Base-by-base conservation (phyloP, 2,329 filamentous ascomycete genomes). In the Trichoderma gracile region DNA sequence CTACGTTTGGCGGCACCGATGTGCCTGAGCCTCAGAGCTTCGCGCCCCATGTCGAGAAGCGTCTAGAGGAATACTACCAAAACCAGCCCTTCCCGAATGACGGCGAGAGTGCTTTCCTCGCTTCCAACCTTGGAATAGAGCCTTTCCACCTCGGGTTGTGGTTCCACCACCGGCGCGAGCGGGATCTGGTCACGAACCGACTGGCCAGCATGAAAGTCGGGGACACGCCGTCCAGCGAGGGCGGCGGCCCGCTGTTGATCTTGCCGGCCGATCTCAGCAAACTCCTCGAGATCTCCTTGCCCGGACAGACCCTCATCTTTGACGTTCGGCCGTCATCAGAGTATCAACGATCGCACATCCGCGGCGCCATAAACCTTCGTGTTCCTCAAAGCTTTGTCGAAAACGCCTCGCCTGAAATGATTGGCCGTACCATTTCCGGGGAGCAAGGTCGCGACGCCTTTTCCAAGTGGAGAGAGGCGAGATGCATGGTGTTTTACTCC, bases 11-110 rank as follows among this genome's bases (percentile, higher is more conserved):
- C 2, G 71, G 72, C 2, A 68, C 76, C 8, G 71, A 79, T 25
- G 71, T 79, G 3, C 76, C 78, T 2, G 78, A 80, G 40, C 77
- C 78, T 1, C 81, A 80, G 9, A 76, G 72, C 38, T 79, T 86
- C 58, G 78, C 83, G 5, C 71, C 76, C 15, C 82, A 84, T 62
- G 78, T 84, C 8, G 77, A 84, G 65, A 75, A 73, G 21, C 79
- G 83, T 2, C 75, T 86, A 2, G 83, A 86, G 61, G 79, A 82
- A 27, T 86, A 84, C 66, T 86, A 83, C 67, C 77, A 79, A 27
- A 73, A 74, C 7, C 77, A 83, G 30, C 76, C 81, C 2, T 71
- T 79, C 1, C 83, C 84, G 2, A 83, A 77, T 47, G 77, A 82
- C 53, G 80, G 78, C 1, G 79, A 83, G 46, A 80, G 80, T 42